A percentile compares a stretch with the other conserved stretches of the same genome.
These are phyloP conservation scores for Trichocladium uniseriatum DNA, from an alignment of 495 filamentous ascomycete species.

Conservation along the genomic window DNA sequence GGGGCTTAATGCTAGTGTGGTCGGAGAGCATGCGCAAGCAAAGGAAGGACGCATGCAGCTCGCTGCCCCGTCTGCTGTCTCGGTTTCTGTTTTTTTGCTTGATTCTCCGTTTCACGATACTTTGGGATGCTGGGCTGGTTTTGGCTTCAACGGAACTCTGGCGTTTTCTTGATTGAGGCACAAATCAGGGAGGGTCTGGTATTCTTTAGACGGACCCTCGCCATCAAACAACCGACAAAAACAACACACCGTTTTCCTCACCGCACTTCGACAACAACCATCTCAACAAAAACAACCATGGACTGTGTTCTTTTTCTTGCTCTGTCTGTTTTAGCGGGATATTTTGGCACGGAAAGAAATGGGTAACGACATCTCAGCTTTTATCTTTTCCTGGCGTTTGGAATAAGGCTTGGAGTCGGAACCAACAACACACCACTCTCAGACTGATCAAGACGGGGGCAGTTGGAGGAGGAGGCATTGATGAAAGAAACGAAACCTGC, in stretches of 20 bases:
- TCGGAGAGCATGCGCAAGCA: constrained; percentile 17
- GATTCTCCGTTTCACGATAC: constrained; percentile 16
- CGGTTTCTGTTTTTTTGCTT: constrained; percentile 14
- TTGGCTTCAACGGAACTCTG: constrained; percentile 19
- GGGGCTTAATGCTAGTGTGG: constrained; percentile 31
- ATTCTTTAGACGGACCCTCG: too few relatives aligned
- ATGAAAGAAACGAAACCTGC: background rate
- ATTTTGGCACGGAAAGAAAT: constrained; percentile 8
- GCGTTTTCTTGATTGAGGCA: too few relatives aligned
- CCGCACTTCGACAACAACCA: constrained; percentile 4
- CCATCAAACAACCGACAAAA: constrained; percentile 1
- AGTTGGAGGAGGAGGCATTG: too few relatives aligned
- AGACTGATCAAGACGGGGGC: constrained; percentile 16
- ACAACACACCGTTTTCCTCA: constrained; percentile 3
- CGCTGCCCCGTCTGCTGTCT: constrained; percentile 14
- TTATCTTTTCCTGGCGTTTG: constrained; percentile 14
- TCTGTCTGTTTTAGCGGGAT: constrained; percentile 11
- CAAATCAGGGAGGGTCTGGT: too few relatives aligned
- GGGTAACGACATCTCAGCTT: constrained; percentile 13
- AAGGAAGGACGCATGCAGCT: constrained; percentile 16
- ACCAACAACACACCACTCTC: constrained; percentile 14
- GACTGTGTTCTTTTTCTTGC: constrained; percentile 15
- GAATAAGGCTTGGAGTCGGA: constrained; percentile 5
- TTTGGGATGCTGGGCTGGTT: constrained; percentile 19
- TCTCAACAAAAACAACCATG: constrained; percentile 15